Evolutionary conservation across 139 green algal species (phyloP).

Genomic region (Asterochloris erici): DNA sequence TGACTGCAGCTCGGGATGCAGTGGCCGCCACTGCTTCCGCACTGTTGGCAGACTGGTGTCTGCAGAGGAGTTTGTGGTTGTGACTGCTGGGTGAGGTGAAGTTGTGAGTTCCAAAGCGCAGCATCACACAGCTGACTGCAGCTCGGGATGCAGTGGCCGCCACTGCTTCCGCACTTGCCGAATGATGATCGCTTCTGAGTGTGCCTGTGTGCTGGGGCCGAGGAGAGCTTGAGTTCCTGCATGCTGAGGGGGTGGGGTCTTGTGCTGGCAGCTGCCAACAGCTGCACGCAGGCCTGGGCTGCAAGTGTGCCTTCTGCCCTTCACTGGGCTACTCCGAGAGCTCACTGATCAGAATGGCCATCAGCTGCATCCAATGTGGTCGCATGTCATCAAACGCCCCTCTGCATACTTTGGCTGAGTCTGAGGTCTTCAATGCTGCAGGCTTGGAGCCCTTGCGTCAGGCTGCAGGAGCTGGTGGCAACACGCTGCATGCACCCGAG

Average conservation of each 20-base stretch:
- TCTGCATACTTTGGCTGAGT: not conserved
- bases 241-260: not conserved
- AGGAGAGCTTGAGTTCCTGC: no score
- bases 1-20: no score
- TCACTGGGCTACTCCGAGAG: not conserved
- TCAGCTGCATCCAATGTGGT: not conserved
- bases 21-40: no score
- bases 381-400: not conserved
- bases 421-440: not conserved
- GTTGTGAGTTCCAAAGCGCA: no score
- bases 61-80: no score
- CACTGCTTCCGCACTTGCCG: no score
- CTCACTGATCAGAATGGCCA: not conserved
- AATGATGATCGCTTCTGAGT: no score
- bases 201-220: no score
- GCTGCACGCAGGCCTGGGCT: not conserved
- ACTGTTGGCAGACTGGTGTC: not conserved
- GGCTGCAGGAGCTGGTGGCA: not conserved
- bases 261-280: not conserved
- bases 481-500: not conserved
- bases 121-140: no score
- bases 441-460: conserved; percentile 5
- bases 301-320: not conserved
- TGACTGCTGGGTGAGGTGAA: no score
- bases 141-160: no score